These are phyloP conservation scores for Macrolepiota albuminosa DNA, from an alignment of 768 basidiomycete species.

Conservation along the genomic window DNA sequence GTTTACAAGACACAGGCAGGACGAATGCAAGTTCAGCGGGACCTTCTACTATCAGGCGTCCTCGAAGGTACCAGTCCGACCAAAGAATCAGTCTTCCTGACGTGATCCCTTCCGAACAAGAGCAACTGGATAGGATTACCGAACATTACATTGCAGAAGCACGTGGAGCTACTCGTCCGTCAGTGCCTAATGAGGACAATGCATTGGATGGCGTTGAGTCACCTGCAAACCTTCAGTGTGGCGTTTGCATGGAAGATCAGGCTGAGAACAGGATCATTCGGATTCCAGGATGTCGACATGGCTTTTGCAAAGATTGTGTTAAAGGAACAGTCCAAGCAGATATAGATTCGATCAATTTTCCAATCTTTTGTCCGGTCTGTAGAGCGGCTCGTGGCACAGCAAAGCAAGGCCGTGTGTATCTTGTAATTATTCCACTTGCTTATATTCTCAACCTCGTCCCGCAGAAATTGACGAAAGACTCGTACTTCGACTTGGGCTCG, in stretches of 20 bases:
- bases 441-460: conserved; percentile 10
- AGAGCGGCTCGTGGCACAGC: conserved; percentile 18
- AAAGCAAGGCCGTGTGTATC: background rate
- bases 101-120: background rate
- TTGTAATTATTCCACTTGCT: background rate
- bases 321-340: conserved; percentile 34
- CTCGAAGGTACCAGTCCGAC: background rate
- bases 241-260: conserved; percentile 48
- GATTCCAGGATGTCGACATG: conserved; percentile 37
- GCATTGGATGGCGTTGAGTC: background rate
- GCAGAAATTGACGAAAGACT: conserved; percentile 35
- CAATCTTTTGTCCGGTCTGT: conserved; percentile 59
- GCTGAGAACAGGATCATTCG: conserved; percentile 16
- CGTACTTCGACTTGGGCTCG: conserved; percentile 41
- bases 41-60: background rate
- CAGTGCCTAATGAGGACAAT: background rate
- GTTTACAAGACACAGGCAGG: background rate
- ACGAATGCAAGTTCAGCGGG: background rate
- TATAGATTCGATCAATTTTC: conserved; percentile 51
- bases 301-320: conserved; percentile 52
- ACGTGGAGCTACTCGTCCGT: background rate
- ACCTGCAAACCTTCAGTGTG: conserved; percentile 28
- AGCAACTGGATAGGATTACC: background rate
- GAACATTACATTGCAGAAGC: background rate
- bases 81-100: background rate